Evolutionary conservation across 2,329 filamentous ascomycete species (phyloP), one percentile per base, ranked within the genome.

Genomic region (Apiospora rasikravindrae): DNA sequence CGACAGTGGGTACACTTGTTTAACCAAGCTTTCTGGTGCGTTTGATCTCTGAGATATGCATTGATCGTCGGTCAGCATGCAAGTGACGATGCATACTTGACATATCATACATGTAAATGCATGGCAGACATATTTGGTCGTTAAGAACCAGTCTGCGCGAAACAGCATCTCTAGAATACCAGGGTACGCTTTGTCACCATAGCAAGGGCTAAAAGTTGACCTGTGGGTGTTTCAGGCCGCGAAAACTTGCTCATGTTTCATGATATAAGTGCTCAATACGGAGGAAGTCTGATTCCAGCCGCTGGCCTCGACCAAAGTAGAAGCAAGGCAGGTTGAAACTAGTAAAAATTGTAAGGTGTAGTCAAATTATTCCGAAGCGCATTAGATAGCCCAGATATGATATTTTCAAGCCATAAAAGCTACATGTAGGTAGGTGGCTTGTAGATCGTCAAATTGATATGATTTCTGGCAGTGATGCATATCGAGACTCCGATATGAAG

Each of bases 191-290:
- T 40, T 40, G 33, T 37, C 8, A 24, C 29, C n/a, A 40, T 14
- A 40, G 33, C 53, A 64, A 64, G 57, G 57, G 19, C 57, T 64
- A 22, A 8, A 40, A 6, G 57, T n/a, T 40, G 19, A 64, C 29
- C 22, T 64, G 33, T 24, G 33, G 22, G 33, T 64, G 57, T 68
- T 68, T 68, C 42, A 45, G 42, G 16, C n/a, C 24, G 45, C 19
- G 67, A 47, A 68, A 68, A 68, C 67, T 68, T 68, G 67, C 67
- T 68, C 67, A 68, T 47, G 67, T 68, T 68, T 68, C 67, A 68
- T 33, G 7, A n/a, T n/a, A 40, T 14, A 64, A 37, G 33, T 64
- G 57, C 33, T 45, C 67, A 66, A 40, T 64, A 51, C 22, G 64
- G 26, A n/a, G 69, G 64, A 37, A n/a, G 69, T 26, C 40, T 40